Base-by-base conservation (phyloP, 345 rosid genomes). In the Linum trigynum region DNA sequence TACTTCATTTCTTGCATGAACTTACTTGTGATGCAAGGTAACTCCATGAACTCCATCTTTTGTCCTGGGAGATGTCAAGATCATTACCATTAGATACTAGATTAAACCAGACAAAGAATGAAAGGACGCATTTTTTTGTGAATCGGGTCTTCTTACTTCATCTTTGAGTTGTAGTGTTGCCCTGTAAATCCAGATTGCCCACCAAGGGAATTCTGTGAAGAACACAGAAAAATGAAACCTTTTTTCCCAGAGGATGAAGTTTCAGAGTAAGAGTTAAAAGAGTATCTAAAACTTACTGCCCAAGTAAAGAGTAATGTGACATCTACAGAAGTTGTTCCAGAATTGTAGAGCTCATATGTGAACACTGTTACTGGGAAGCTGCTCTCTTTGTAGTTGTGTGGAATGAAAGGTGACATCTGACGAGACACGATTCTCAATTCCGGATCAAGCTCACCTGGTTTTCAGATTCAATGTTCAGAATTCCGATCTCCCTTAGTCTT, bases 301-400 rank as follows among this genome's bases (percentile, higher is more conserved):
- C 65, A 62, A 5, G 65, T 62, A 39, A 62, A 62, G 32, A 62
- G 65, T 50, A 62, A 41, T 1, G 65, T 62, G 16, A 62, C 50
- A 23, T 62, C 65, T 62, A 50, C 65, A 9, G 65, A 40, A 39
- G 50, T 62, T 50, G 12, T 41, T 38, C 65, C 65, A 39, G 16
- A 7, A 16, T 61, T 61, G 16, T 11, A 11, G 5, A 61, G 64
- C 64, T 61, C 45, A 42, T 39, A 62, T n/a, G 65, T 62, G 41
- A 62, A 62, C 50, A 62, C 65, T 7, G 65, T 11, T 15, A 62
- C 51, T 11, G 65, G 65, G n/a, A 62, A 62, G 41, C 65, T 62
- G 65, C 65, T 62, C 50, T 62, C 65, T 11, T 62, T 62, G 50
- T 62, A 62, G 35, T 62, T 62, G 41, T 62, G 65, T 11, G 65